Evolutionary conservation across 306 rosid genomes (phyloP), one percentile per base, ranked within the genome.

Genomic region (Herpetospermum pedunculosum): DNA sequence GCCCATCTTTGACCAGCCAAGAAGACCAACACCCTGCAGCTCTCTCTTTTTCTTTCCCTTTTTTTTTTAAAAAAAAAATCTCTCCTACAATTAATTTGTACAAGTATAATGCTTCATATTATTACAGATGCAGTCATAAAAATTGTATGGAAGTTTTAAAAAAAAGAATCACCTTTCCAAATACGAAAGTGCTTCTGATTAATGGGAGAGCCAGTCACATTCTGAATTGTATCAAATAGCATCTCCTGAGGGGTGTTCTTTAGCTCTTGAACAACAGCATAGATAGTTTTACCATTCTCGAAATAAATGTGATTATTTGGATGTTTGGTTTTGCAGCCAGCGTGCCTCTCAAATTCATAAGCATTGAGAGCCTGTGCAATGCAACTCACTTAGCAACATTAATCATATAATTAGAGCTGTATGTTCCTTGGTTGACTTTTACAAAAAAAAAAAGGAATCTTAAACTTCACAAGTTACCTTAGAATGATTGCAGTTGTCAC

Each of bases 241-340:
- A 77, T 81, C 79, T 88, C 97, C 85, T 91, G 96, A 37, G 95
- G 85, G 43, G 90, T 91, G 84, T 81, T 94, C 88, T 94, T 91
- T 79, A 94, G 88, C 91, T 91, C 99, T 85, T 91, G 99, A 78
- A 91, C 97, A 53, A 83, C 95, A 25, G 90, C 95, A 78, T 94
- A 91, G 70, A 91, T 87, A 83, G 97, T 89, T 84, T 91, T 91
- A 55, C 99, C 99, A 77, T 91, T 91, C 86, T 85, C 92, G 74
- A 91, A 94, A 84, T 87, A 91, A 59, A 94, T 91, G 86, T 94
- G 99, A 80, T 89, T 91, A 77, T 94, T 94, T 14, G 99, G 96
- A 83, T 91, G 97, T 80, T 91, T 94, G 76, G 99, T 91, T 88
- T 94, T 91, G 81, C 91, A 88, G 85, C 95, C 92, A 54, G 96